phyloP scores from a whole-genome alignment of 441 rosid species.

The Arabidopsis hybrid region DNA sequence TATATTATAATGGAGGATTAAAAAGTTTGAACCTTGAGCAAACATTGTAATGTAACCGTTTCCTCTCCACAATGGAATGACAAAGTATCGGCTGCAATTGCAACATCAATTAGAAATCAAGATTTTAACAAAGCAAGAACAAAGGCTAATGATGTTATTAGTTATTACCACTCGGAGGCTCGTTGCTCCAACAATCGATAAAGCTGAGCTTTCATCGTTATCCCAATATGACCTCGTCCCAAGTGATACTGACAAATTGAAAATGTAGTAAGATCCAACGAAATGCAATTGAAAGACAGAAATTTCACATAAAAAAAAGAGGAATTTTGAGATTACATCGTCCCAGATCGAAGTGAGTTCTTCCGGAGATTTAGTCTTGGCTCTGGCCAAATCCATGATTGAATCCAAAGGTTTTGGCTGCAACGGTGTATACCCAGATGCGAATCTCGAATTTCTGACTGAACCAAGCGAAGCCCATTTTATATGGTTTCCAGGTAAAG shows the following conservation, averaged over 20 bases:
- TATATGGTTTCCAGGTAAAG: conserved; percentile 56
- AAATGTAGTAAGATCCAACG: background rate
- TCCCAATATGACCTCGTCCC: conserved; percentile 93
- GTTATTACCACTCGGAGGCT: conserved; percentile 75
- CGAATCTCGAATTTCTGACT: conserved; percentile 71
- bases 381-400: conserved; percentile 78
- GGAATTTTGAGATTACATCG: conserved; percentile 54
- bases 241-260: conserved; percentile 71
- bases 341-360: conserved; percentile 89
- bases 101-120: conserved; percentile 26
- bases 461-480: conserved; percentile 74
- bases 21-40: conserved; percentile 69
- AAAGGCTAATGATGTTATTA: conserved; percentile 20
- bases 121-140: conserved; percentile 5
- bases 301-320: background rate
- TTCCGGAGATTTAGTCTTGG: conserved; percentile 65
- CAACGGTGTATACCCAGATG: conserved; percentile 81
- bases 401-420: conserved; percentile 85
- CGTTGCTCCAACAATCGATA: conserved; percentile 79
- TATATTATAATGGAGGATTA: background rate
- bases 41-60: conserved; percentile 90
- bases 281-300: conserved; percentile 13
- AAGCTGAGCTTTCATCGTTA: conserved; percentile 75
- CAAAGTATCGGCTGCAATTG: conserved; percentile 79
- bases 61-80: conserved; percentile 87